A percentile compares a stretch with the other conserved stretches of the same genome.
Evolutionary conservation across 805 yeast genomes (phyloP).

Genomic region (Hanseniaspora pseudoguilliermondii): DNA sequence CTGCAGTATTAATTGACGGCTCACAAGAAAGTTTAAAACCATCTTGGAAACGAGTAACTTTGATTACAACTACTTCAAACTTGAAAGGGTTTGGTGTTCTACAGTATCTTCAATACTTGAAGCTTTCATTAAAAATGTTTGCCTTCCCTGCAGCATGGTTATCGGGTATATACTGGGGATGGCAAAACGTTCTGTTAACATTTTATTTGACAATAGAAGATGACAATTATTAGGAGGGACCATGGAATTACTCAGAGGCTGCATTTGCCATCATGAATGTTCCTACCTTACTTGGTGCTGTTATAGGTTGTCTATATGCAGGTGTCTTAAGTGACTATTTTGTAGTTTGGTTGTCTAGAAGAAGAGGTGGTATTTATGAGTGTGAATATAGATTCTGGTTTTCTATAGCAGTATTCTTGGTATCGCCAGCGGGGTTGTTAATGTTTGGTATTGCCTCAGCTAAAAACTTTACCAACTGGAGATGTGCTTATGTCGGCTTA

Average conservation of each 20-base stretch:
- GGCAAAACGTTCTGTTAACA: slow-evolving; percentile 63
- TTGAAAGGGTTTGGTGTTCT: slow-evolving; percentile 51
- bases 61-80: slow-evolving; percentile 46
- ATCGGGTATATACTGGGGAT: slow-evolving; percentile 65
- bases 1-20: slow-evolving; percentile 27
- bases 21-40: slow-evolving; percentile 31
- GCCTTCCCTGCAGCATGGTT: slow-evolving; percentile 52
- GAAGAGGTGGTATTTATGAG: slow-evolving; percentile 48
- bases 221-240: slow-evolving; percentile 48
- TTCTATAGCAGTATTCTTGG: slow-evolving; percentile 40
- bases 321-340: slow-evolving; percentile 49
- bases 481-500: slow-evolving; percentile 44
- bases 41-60: slow-evolving; percentile 36
- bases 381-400: slow-evolving; percentile 55
- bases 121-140: slow-evolving; percentile 43
- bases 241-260: slow-evolving; percentile 53
- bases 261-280: slow-evolving; percentile 68
- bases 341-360: slow-evolving; percentile 47
- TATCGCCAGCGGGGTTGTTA: slow-evolving; percentile 50
- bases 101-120: slow-evolving; percentile 46
- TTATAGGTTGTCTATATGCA: slow-evolving; percentile 53
- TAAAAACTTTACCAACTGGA: slow-evolving; percentile 36
- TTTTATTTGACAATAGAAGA: slow-evolving; percentile 67
- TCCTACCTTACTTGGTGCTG: slow-evolving; percentile 55
- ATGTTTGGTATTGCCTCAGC: slow-evolving; percentile 58